These are phyloP conservation scores for Papilionanthe hybrid DNA, from an alignment of 116 monocot genomes.

Conservation along the genomic window DNA sequence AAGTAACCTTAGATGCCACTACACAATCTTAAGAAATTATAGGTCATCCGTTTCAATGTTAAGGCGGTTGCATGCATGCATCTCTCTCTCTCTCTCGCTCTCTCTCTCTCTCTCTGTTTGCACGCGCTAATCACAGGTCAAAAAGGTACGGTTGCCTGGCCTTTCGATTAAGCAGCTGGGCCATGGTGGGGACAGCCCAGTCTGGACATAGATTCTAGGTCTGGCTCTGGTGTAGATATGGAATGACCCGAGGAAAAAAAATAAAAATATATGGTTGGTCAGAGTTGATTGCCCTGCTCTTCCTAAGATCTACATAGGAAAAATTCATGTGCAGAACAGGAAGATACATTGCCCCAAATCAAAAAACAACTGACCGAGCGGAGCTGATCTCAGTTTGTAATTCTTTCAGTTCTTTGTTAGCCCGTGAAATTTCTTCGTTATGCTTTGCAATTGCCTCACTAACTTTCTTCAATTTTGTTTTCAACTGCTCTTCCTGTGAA, in stretches of 20 bases:
- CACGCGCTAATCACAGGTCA: background rate
- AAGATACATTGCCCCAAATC: constrained; percentile 2
- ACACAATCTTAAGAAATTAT: background rate
- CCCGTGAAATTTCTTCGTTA: constrained; percentile 53
- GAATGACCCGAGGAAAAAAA: background rate
- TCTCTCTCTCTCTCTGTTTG: background rate
- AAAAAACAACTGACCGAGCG: constrained; percentile 48
- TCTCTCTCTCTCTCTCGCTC: background rate
- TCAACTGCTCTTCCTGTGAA: constrained; percentile 68
- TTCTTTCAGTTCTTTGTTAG: constrained; percentile 48
- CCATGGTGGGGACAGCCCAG: background rate
- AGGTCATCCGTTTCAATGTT: background rate
- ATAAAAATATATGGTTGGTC: background rate
- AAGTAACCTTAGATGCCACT: background rate
- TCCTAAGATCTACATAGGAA: background rate
- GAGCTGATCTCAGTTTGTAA: constrained; percentile 43
- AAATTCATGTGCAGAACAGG: background rate
- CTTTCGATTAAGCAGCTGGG: background rate
- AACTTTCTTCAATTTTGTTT: constrained; percentile 48
- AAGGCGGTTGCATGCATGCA: background rate
- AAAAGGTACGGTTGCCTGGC: background rate
- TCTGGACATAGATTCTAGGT: background rate
- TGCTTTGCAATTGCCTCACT: constrained; percentile 35
- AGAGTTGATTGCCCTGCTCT: no score
- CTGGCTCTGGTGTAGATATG: background rate